A percentile compares a stretch with the other conserved stretches of the same genome.
phyloP scores from a whole-genome alignment of 495 filamentous ascomycete species.

The Penicillium macrosclerotiorum region DNA sequence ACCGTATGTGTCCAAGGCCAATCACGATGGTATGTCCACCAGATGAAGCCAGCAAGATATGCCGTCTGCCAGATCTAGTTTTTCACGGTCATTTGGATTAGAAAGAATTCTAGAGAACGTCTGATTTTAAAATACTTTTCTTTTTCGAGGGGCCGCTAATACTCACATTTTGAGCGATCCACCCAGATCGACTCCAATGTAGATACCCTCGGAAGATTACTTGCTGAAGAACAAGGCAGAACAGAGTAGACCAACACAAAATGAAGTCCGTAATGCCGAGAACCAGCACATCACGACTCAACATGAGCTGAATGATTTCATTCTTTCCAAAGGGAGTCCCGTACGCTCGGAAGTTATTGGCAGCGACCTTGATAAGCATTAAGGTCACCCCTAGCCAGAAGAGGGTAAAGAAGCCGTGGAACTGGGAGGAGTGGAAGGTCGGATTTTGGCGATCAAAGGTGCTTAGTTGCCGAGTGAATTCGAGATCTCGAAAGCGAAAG shows the following conservation, averaged over 20 bases:
- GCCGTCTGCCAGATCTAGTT: slow-evolving; percentile 57
- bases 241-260: slow-evolving; percentile 57
- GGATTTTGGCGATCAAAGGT: slow-evolving; percentile 69
- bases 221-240: slow-evolving; percentile 60
- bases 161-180: slow-evolving; percentile 64
- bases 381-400: slow-evolving; percentile 69
- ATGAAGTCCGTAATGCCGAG: slow-evolving; percentile 64
- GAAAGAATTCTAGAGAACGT: too few species aligned
- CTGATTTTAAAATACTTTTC: too few species aligned
- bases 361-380: slow-evolving; percentile 59
- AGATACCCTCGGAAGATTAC: slow-evolving; percentile 51
- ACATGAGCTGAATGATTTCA: slow-evolving; percentile 68
- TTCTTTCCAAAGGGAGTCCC: slow-evolving; percentile 64
- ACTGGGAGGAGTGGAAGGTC: slow-evolving; percentile 53
- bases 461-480: slow-evolving; percentile 68
- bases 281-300: slow-evolving; percentile 61
- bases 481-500: slow-evolving; percentile 59
- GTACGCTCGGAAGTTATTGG: slow-evolving; percentile 60
- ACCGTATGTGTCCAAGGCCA: slow-evolving; percentile 77
- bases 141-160: too few species aligned
- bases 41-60: slow-evolving; percentile 57
- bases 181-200: slow-evolving; percentile 62
- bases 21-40: slow-evolving; percentile 60
- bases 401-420: slow-evolving; percentile 74
- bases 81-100: too few species aligned